Percentiles rank a stretch among this genome's conserved stretches.
Evolutionary conservation across 2,329 filamentous ascomycete genomes (phyloP).

Genomic region (Colletotrichum shisoi): DNA sequence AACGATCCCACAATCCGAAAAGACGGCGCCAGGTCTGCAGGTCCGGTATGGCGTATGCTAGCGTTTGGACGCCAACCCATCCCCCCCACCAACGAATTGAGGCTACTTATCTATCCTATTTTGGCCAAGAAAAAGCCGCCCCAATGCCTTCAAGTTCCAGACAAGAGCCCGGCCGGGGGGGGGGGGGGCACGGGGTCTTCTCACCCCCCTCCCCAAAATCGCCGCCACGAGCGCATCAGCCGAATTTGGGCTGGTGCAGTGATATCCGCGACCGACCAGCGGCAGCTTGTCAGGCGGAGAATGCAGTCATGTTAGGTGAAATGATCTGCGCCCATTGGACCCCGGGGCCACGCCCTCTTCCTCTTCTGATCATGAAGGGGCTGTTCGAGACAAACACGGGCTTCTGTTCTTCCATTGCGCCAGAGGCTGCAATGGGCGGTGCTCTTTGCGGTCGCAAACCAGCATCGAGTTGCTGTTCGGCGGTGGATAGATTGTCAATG

Average conservation of each 20-base stretch:
- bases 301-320: slow-evolving; percentile 38
- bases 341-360: background rate
- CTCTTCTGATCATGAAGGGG: background rate
- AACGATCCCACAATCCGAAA: background rate
- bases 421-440: background rate
- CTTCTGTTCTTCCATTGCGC: background rate
- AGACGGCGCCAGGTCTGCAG: slow-evolving; percentile 32
- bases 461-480: background rate
- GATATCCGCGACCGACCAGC: slow-evolving; percentile 31
- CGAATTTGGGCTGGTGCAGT: slow-evolving; percentile 15
- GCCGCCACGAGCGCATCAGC: slow-evolving; percentile 23
- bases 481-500: background rate
- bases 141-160: slow-evolving; percentile 13
- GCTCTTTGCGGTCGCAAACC: background rate
- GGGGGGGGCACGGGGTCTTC: slow-evolving; percentile 8
- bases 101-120: background rate
- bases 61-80: slow-evolving; percentile 27
- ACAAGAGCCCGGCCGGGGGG: slow-evolving; percentile 3
- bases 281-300: slow-evolving; percentile 35
- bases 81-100: slow-evolving; percentile 10
- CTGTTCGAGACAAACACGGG: slow-evolving; percentile 28
- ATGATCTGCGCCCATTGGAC: slow-evolving; percentile 29
- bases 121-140: background rate
- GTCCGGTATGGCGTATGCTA: slow-evolving; percentile 36
- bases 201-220: background rate